phyloP scores from a whole-genome alignment of 2,329 filamentous ascomycete species.

The Diaporthe sp. region DNA sequence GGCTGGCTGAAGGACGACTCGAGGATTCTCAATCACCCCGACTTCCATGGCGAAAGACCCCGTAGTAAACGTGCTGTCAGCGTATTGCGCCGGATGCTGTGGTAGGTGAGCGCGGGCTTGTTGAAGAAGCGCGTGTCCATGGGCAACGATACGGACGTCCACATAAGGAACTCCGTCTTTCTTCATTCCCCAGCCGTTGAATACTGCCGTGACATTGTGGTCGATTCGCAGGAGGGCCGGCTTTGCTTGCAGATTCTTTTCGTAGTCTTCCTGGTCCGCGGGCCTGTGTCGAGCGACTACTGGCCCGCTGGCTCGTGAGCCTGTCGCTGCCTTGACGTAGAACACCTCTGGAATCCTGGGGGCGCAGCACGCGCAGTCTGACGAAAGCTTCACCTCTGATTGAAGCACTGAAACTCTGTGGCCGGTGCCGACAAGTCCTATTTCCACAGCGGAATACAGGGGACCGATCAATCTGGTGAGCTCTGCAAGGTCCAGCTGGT shows the following conservation, averaged over 20 bases:
- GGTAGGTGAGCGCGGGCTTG: slow-evolving; percentile 37
- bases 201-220: slow-evolving; percentile 11
- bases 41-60: slow-evolving; percentile 36
- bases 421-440: slow-evolving; percentile 16
- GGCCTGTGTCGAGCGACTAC: slow-evolving; percentile 22
- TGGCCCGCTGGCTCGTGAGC: background rate
- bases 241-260: background rate
- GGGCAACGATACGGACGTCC: slow-evolving; percentile 30
- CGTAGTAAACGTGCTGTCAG: background rate
- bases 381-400: slow-evolving; percentile 3
- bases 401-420: slow-evolving; percentile 7
- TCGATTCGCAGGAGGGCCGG: slow-evolving; percentile 33
- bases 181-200: slow-evolving; percentile 9
- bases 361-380: slow-evolving; percentile 24
- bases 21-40: slow-evolving; percentile 35
- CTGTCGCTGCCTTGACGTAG: slow-evolving; percentile 3
- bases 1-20: background rate
- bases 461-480: slow-evolving; percentile 33
- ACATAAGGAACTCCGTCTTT: slow-evolving; percentile 9
- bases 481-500: slow-evolving; percentile 39
- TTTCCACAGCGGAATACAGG: slow-evolving; percentile 36
- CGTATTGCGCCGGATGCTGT: slow-evolving; percentile 23
- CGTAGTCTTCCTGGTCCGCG: slow-evolving; percentile 26
- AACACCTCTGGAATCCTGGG: slow-evolving; percentile 22
- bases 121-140: slow-evolving; percentile 36